Evolutionary conservation across 2,329 filamentous ascomycete genomes (phyloP).

Genomic region (Coniochaeta sp.): DNA sequence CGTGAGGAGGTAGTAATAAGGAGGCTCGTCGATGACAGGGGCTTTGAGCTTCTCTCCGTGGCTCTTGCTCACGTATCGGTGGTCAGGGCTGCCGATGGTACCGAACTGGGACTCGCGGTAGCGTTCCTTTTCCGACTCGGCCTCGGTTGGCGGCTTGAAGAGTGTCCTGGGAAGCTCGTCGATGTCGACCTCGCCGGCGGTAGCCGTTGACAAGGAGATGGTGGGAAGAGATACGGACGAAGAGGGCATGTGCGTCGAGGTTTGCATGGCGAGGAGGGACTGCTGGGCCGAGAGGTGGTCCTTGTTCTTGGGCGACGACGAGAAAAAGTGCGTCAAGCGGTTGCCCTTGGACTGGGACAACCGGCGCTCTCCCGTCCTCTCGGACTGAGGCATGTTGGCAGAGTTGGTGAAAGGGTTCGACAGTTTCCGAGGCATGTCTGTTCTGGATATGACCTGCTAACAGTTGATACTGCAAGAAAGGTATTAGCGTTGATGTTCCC

Average conservation of each 20-base stretch:
- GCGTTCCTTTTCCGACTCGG: constrained; percentile 68
- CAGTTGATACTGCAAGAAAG: not conserved
- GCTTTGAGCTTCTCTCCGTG: constrained; percentile 72
- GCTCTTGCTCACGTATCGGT: constrained; percentile 86
- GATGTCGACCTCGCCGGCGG: constrained; percentile 63
- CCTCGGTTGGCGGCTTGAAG: constrained; percentile 81
- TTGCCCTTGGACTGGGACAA: constrained; percentile 62
- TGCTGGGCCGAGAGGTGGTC: constrained; percentile 59
- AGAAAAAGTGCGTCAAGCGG: constrained; percentile 77
- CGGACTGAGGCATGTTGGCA: constrained; percentile 38
- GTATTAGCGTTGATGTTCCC: no score
- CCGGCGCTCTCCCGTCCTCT: constrained; percentile 48
- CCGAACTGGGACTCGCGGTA: constrained; percentile 87
- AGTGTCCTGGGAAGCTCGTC: constrained; percentile 72
- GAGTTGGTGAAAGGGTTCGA: constrained; percentile 48
- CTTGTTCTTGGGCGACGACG: constrained; percentile 69
- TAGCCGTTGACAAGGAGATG: constrained; percentile 85
- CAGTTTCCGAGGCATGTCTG: constrained; percentile 53
- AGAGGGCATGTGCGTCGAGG: constrained; percentile 57
- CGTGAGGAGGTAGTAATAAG: constrained; percentile 93
- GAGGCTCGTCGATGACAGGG: constrained; percentile 88
- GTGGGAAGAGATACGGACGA: constrained; percentile 75
- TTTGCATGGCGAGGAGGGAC: constrained; percentile 59
- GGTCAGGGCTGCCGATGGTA: constrained; percentile 69
- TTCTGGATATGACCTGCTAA: not conserved